Evolutionary conservation across 2,329 filamentous ascomycete genomes (phyloP).

Genomic region (Phyllosticta paracitricarpa): DNA sequence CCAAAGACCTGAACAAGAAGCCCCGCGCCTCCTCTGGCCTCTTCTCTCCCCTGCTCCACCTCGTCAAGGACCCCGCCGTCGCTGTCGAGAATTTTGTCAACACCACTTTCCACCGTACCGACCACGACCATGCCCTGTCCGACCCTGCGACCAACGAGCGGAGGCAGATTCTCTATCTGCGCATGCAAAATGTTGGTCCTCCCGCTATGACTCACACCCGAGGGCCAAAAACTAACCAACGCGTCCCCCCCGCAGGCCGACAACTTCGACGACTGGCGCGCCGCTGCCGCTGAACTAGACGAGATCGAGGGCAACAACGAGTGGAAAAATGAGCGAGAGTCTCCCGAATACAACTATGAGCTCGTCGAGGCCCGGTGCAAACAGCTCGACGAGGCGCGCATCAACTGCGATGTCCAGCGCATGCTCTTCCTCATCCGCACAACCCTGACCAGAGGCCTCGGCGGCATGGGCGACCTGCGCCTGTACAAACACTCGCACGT

Average conservation of each 20-base stretch:
- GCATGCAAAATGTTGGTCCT: constrained; percentile 47
- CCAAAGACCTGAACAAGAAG: constrained; percentile 1
- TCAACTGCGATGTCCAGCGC: constrained; percentile 57
- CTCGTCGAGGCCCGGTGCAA: constrained; percentile 60
- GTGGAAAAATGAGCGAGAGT: constrained; percentile 64
- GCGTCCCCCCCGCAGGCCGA: constrained; percentile 44
- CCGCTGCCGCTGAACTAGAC: constrained; percentile 68
- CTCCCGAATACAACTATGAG: constrained; percentile 60
- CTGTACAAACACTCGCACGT: constrained; percentile 78
- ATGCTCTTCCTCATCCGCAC: constrained; percentile 80
- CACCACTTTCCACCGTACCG: constrained; percentile 28
- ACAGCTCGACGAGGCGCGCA: constrained; percentile 65
- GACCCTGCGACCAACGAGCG: constrained; percentile 22
- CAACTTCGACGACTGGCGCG: constrained; percentile 62
- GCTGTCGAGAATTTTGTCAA: constrained; percentile 17
- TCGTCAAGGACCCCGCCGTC: constrained; percentile 25
- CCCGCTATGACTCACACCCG: neutral
- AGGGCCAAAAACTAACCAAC: constrained; percentile 10
- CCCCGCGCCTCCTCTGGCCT: constrained; percentile 15
- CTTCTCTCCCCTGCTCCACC: constrained; percentile 25
- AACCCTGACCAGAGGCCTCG: constrained; percentile 67
- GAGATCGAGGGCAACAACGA: constrained; percentile 65
- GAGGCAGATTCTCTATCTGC: constrained; percentile 52
- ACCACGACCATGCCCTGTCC: neutral
- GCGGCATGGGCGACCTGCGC: constrained; percentile 72